Base-by-base conservation (phyloP, 345 rosid species). In the Eutrema yunnanense region DNA sequence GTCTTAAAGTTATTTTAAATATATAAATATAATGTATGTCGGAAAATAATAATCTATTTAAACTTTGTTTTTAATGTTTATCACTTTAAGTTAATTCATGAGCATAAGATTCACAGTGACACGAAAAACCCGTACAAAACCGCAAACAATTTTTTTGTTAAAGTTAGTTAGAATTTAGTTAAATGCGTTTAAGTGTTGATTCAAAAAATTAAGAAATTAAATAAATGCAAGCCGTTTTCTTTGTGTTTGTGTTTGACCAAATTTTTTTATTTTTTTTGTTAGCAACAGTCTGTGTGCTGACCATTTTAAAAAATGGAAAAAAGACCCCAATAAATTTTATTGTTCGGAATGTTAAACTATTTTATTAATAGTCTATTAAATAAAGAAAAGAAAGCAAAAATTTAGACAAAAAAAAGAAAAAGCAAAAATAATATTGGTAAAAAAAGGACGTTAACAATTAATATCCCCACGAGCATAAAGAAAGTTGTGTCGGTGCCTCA, bases 401-500 rank as follows among this genome's bases (percentile, higher is more conserved):
- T 2, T 22, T 22, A 1, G 26, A 22, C 2, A 0, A 22, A 22
- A 22, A 22, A 22, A 22, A 22, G 2, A 22, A 22, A 22, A 22
- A 22, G 33, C 11, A n/a, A 68, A 42, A 46, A 34, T 26, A 14
- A 34, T 3, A 52, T 11, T 27, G 74, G 58, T 62, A 34, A 37
- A 36, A 36, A 75, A 61, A 62, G 42, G 65, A 67, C 73, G 61
- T 36, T n/a, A 65, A 19, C 43, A 46, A 40, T 69, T 52, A 69
- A 75, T 62, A 62, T 11, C 9, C 9, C 59, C 65, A 75, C 79
- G 60, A 75, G 59, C 43, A 62, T 68, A 75, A 62, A 61, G 56
- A 74, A 68, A 62, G 34, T n/a, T 44, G 74, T 54, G 79, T 75
- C 79, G 79, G 79, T 75, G 59, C 42, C 73, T 62, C 47, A 61